These are phyloP conservation scores for Chlamydomonas sp. DNA, from an alignment of 139 green algal species.

Conservation along the genomic window DNA sequence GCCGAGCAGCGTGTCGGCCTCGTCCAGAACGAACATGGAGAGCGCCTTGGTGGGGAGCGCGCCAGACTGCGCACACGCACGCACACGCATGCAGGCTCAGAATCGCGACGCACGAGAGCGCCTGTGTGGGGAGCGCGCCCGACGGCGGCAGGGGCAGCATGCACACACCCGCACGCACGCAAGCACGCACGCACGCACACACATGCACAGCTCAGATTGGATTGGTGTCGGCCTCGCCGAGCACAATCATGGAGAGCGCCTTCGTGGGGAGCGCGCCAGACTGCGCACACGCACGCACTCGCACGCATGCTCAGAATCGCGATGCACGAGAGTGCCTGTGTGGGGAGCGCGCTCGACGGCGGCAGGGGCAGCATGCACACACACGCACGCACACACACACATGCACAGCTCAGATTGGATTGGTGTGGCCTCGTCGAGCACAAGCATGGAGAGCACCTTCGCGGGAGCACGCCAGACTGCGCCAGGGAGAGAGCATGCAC, in stretches of 20 bases:
- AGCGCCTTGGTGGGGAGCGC: constrained; percentile 28
- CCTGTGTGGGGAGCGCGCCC: constrained; percentile 5
- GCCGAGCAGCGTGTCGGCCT: constrained; percentile 68
- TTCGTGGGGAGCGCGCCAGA: constrained; percentile 22
- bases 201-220: no score
- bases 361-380: no score
- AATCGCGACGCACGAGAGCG: constrained; percentile 6
- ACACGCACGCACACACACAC: no score
- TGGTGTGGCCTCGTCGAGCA: constrained; percentile 79
- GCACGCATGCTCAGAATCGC: no score
- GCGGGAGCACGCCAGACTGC: constrained; percentile 26
- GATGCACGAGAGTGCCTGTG: neutral
- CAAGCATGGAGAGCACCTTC: constrained; percentile 34
- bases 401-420: no score
- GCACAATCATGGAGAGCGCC: constrained; percentile 46
- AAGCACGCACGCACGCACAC: no score
- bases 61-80: no score
- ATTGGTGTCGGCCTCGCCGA: constrained; percentile 80
- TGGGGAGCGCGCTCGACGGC: constrained; percentile 12
- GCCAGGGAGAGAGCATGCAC: no score
- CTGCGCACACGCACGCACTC: no score
- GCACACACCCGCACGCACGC: no score
- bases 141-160: no score
- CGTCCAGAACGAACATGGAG: constrained; percentile 66
- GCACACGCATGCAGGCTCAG: no score